Conservation (phyloP, 1,284 basidiomycete species). For the Coriolopsis trogii region DNA sequence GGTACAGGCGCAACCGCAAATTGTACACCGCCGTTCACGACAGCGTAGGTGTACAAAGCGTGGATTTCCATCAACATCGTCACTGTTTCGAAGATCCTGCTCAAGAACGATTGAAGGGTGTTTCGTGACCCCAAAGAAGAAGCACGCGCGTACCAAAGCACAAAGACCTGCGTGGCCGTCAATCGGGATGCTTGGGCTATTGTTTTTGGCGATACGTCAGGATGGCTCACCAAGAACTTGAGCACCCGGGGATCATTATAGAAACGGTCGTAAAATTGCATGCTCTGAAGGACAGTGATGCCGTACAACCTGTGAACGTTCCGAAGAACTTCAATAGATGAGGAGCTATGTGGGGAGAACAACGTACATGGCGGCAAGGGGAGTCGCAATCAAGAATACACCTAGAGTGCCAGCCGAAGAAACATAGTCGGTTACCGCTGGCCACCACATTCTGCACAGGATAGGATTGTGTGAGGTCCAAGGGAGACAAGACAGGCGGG, state of each 20-base stretch:
- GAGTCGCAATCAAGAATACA: conserved; percentile 15
- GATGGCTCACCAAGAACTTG: conserved; percentile 21
- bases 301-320: conserved; percentile 15
- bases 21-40: conserved; percentile 3
- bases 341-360: not conserved
- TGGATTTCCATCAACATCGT: conserved; percentile 17
- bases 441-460: conserved; percentile 18
- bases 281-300: conserved; percentile 17
- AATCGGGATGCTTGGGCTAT: too few relatives aligned
- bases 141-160: conserved; percentile 6
- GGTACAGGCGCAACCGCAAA: conserved; percentile 14
- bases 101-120: not conserved
- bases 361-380: conserved; percentile 17
- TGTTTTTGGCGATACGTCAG: too few relatives aligned
- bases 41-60: conserved; percentile 16
- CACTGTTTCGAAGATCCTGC: conserved; percentile 16
- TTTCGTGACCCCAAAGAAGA: not conserved
- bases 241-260: conserved; percentile 12
- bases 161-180: too few relatives aligned
- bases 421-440: conserved; percentile 9
- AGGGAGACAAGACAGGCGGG: not conserved
- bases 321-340: not conserved
- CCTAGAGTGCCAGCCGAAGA: conserved; percentile 17
- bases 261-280: conserved; percentile 20
- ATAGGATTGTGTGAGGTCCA: too few relatives aligned